Evolutionary conservation across 495 filamentous ascomycete species (phyloP), one percentile per base, ranked within the genome.

Genomic region (Cenococcum geophilum): DNA sequence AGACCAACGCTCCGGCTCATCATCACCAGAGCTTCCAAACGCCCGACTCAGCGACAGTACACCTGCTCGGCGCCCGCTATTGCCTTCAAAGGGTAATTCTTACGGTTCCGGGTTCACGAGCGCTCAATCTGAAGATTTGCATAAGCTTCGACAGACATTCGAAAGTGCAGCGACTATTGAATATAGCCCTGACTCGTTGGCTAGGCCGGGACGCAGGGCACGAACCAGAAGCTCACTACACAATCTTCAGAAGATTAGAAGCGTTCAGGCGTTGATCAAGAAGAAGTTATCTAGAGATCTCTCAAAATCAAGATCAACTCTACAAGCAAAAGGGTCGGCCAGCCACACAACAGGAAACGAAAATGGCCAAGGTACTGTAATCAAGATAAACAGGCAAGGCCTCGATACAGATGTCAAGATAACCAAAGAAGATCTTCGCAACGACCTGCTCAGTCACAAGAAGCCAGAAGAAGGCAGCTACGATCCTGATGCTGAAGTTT

Each of bases 391-490:
- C 1, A 37, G 43, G 11, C 50, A 62, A 20, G 62, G 59, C 1
- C 56, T 62, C 22, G 63, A 68, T 48, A 32, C 58, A 25, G 57
- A 68, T 48, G 51, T 68, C 43, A 61, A 61, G 58, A 61, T 60
- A 35, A 62, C 63, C 0, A 70, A 70, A 45, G 35, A 60, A 22
- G 56, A 65, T 40, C 55, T 70, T 16, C 50, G 56, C 36, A 67
- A 67, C 32, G 61, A 70, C 27, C 52, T 70, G 23, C 55, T 70
- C 10, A 70, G 67, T 36, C 57, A 65, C 49, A 61, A 67, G 61
- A 58, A 55, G 34, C 59, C 58, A 11, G 61, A 51, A 5, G 61
- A 67, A 27, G 67, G 67, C 5, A 64, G 67, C 4, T 70, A 70
- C 37, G 67, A 70, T 47, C 52, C 64, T 22, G 67, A 70, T 55